These are phyloP conservation scores for Taxawa tesnikishii DNA, from an alignment of 2,329 filamentous ascomycete genomes.

Conservation along the genomic window DNA sequence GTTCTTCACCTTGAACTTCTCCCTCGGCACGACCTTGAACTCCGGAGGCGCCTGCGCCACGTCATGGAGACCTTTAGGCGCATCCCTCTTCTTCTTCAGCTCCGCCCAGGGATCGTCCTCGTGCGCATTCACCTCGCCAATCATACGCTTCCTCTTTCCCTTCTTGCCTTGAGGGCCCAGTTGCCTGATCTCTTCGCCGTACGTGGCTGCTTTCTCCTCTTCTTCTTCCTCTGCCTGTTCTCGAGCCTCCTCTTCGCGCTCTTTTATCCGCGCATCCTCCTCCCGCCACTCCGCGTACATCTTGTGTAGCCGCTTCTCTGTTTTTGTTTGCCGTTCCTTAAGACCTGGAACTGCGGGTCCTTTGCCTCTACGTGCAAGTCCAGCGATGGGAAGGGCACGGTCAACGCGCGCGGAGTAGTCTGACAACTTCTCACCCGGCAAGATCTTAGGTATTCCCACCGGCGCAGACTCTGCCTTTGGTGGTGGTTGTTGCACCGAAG, in stretches of 20 bases:
- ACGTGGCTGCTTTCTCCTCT: conserved; percentile 48
- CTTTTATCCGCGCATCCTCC: conserved; percentile 66
- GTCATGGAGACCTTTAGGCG: conserved; percentile 36
- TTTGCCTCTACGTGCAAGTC: conserved; percentile 48
- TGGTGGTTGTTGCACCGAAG: conserved; percentile 1
- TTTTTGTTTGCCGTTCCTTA: conserved; percentile 62
- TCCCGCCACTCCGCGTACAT: conserved; percentile 55
- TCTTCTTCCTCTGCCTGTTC: conserved; percentile 54
- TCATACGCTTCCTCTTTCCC: conserved; percentile 28
- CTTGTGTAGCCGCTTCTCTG: conserved; percentile 63
- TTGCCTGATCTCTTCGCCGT: conserved; percentile 51
- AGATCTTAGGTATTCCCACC: conserved; percentile 51
- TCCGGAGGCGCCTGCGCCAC: conserved; percentile 66
- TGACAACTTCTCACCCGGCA: conserved; percentile 69
- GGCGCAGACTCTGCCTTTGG: conserved; percentile 11
- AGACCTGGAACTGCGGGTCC: conserved; percentile 52
- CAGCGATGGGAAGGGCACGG: conserved; percentile 64
- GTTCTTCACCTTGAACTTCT: conserved; percentile 52
- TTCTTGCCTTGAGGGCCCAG: conserved; percentile 43
- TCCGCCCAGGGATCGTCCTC: conserved; percentile 69
- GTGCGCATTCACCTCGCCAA: conserved; percentile 38
- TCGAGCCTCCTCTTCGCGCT: conserved; percentile 58
- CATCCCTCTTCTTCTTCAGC: conserved; percentile 54
- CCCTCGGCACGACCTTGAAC: conserved; percentile 49
- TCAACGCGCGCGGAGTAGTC: conserved; percentile 78